Percentiles rank a stretch among this genome's conserved stretches.
Evolutionary conservation across 257 asterid genomes (phyloP).

Genomic region (Solanum sejunctum): DNA sequence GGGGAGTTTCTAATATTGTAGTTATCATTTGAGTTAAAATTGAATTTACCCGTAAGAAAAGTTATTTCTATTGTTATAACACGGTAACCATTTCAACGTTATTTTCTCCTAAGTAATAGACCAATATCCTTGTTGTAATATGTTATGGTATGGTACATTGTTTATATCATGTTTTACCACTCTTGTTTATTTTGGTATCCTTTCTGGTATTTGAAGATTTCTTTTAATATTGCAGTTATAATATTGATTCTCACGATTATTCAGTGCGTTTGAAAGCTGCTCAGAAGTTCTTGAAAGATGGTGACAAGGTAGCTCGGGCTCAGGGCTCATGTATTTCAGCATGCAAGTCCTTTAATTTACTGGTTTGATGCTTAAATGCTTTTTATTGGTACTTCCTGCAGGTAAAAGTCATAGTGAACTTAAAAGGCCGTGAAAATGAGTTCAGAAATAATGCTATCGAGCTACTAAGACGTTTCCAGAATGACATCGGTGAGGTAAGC

Average conservation of each 20-base stretch:
- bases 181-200: not conserved
- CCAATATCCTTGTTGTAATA: not conserved
- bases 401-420: slow-evolving; percentile 85
- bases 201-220: not conserved
- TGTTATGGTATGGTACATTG: not conserved
- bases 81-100: not conserved
- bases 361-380: not conserved
- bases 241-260: slow-evolving; percentile 91
- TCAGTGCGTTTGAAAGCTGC: slow-evolving; percentile 92
- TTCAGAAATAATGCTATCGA: slow-evolving; percentile 83
- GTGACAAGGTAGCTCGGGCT: slow-evolving; percentile 66
- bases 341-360: not conserved
- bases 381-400: slow-evolving; percentile 12
- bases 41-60: not conserved
- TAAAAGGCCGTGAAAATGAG: slow-evolving; percentile 92
- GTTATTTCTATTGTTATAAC: not conserved
- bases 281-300: slow-evolving; percentile 72
- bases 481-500: slow-evolving; percentile 79
- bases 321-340: slow-evolving; percentile 1
- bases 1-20: not conserved
- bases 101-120: not conserved
- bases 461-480: slow-evolving; percentile 75
- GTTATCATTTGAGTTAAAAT: not conserved
- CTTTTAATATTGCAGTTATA: slow-evolving; percentile 49
- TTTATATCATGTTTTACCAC: not conserved